Conservation (phyloP, 345 rosid genomes). For the Turritis glabra region DNA sequence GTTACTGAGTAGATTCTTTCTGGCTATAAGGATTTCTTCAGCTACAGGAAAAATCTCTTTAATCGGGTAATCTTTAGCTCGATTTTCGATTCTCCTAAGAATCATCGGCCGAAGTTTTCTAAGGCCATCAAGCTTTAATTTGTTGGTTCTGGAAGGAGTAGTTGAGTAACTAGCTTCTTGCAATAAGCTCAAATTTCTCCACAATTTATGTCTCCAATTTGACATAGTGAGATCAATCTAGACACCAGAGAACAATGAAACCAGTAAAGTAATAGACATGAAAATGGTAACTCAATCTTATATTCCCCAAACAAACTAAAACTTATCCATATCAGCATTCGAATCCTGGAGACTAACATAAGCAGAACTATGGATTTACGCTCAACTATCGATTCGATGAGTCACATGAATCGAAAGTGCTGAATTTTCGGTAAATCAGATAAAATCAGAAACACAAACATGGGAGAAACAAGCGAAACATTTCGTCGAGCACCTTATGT, state of each 20-base stretch:
- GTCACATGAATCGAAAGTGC: not conserved
- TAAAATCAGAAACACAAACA: not conserved
- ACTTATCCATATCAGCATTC: not conserved
- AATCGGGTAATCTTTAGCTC: slow-evolving; percentile 72
- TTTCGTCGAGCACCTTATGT: slow-evolving; percentile 31
- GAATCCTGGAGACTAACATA: not conserved
- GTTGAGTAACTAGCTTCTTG: slow-evolving; percentile 29
- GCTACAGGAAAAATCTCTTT: slow-evolving; percentile 66
- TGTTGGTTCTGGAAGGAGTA: slow-evolving; percentile 45
- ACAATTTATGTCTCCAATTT: slow-evolving; percentile 40
- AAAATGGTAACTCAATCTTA: not conserved
- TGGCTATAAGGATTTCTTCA: slow-evolving; percentile 57
- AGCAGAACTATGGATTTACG: not conserved
- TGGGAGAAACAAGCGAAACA: not conserved
- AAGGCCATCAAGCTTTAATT: slow-evolving; percentile 50
- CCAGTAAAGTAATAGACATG: slow-evolving; percentile 1
- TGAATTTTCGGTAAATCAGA: not conserved
- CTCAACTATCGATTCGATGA: not conserved
- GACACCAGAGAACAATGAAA: not conserved
- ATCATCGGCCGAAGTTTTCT: slow-evolving; percentile 81
- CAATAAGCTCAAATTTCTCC: slow-evolving; percentile 10
- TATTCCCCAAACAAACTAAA: not conserved
- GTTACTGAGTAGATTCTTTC: slow-evolving; percentile 55
- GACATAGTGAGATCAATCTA: slow-evolving; percentile 29
- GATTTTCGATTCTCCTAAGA: slow-evolving; percentile 61